Evolutionary conservation across 176 grass and related monocot species (phyloP), one percentile per base, ranked within the genome.

Genomic region (Hsuehochloa calcarea): DNA sequence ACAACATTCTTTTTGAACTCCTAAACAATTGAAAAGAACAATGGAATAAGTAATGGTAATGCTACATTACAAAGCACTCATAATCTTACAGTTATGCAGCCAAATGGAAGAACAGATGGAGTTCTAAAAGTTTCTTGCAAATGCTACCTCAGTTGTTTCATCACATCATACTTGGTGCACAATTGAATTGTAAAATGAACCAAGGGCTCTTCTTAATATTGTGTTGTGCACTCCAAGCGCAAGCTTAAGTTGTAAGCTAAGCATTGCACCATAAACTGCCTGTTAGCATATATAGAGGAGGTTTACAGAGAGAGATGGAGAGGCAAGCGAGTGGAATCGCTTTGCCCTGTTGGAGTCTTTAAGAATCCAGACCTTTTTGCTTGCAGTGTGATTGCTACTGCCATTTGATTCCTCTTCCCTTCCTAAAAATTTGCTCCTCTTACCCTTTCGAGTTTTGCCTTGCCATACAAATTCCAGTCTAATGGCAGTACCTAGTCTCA

Each of bases 281-380:
- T 56, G 25, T 15, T 17, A 68, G 25, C 13, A 64, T 82, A 86
- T 78, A 82, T 51, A 44, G 0, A 29, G 35, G 34, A 45, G 11
- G 12, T 34, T 60, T 54, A 66, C 65, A n/a, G n/a, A 49, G 6
- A 71, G 70, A 62, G 13, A 80, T 4, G 10, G 1, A 68, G 63
- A 64, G 73, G 34, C 67, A 83, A 85, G 78, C 65, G 60, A 44
- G 63, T 80, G 74, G 87, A 58, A 98, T 95, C 65, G 56, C 84
- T 88, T 98, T 88, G 73, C 87, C 79, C 68, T 39, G 26, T 73
- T 68, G 16, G 75, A 80, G 77, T 66, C 62, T n/a, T n/a, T 55
- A 84, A 85, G 89, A 60, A 97, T 97, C 72, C 58, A 47, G 0
- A 16, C 63, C 66, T 38, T 69, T n/a, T 82, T 78, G 79, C 84